Percentiles rank a stretch among this genome's conserved stretches.
These are phyloP conservation scores for Tardiomyces blankii DNA, from an alignment of 1,139 yeast genomes.

Conservation along the genomic window DNA sequence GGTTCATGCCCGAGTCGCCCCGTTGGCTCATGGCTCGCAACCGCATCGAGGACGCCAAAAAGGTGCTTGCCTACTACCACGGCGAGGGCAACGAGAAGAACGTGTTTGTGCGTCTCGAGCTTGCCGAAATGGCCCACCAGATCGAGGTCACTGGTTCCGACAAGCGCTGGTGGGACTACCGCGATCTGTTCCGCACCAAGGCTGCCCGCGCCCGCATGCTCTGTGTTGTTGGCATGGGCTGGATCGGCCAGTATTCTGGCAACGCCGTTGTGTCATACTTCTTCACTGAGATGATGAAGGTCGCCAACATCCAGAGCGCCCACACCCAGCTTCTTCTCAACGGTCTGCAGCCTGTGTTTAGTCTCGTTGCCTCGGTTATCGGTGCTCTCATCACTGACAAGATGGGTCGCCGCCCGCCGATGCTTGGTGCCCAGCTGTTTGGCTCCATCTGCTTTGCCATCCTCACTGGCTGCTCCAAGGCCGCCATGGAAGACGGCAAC, in stretches of 20 bases:
- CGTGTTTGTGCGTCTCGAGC: not conserved
- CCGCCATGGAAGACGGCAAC: slow-evolving; percentile 3
- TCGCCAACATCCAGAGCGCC: slow-evolving; percentile 5
- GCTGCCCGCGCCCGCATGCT: slow-evolving; percentile 29
- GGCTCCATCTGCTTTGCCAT: slow-evolving; percentile 11
- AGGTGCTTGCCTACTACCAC: not conserved
- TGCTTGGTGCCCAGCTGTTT: slow-evolving; percentile 5
- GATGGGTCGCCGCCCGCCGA: slow-evolving; percentile 12
- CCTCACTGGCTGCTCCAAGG: slow-evolving; percentile 9
- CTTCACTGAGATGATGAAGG: slow-evolving; percentile 4
- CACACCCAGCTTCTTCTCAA: slow-evolving; percentile 8
- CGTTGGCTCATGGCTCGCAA: not conserved
- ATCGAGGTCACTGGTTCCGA: not conserved
- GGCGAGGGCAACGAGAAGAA: not conserved
- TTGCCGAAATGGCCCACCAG: not conserved
- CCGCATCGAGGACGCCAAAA: not conserved
- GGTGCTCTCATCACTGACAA: slow-evolving; percentile 10
- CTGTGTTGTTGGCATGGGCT: slow-evolving; percentile 22
- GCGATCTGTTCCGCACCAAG: slow-evolving; percentile 25
- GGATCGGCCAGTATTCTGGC: slow-evolving; percentile 32
- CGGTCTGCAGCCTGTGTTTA: slow-evolving; percentile 6
- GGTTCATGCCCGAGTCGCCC: not conserved
- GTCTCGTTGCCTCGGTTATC: slow-evolving; percentile 6
- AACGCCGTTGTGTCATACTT: slow-evolving; percentile 3
- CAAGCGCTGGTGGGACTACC: slow-evolving; percentile 4